Base-by-base conservation (phyloP, 2,329 filamentous ascomycete species). In the Aureobasidium sp. region DNA sequence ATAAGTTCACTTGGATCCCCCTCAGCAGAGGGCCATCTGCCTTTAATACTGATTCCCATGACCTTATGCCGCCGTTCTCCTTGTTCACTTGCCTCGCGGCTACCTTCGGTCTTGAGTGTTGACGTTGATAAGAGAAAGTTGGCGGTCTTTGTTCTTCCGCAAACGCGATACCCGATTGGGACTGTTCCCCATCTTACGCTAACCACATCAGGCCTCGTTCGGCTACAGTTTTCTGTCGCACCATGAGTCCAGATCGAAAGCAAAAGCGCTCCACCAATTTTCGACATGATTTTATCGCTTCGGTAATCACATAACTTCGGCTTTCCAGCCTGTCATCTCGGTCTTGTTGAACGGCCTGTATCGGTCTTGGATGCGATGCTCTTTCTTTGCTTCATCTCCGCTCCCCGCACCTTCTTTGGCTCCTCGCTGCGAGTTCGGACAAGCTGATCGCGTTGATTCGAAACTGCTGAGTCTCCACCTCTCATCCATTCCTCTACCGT, bases 51-150 rank as follows among this genome's bases (percentile, higher is more conserved):
- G 1, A 50, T n/a, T 21, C 16, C 45, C 57, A 15, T 27, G 13
- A 42, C 32, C 42, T 59, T 59, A 39, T 25, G 57, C 45, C 45
- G 57, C 34, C n/a, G 36, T 49, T 59, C 29, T 50, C 44, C 45
- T 59, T 25, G 45, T 48, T 16, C 34, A 42, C 34, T 50, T 60
- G 47, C 42, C 47, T 42, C 37, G 47, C 57, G 57, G 57, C 57
- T 60, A 42, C 16, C 57, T 4, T 52, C 57, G 57, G 57, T 48
- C 27, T 60, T 50, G 57, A 13, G 45, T n/a, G 25, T 60, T 50
- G 47, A 44, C 39, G 41, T 60, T 60, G 45, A 59, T 49, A 59
- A 59, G 44, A 48, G 44, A 36, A 58, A 58, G 54, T 47, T 58
- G 34, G 44, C 27, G 42, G 16, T 37, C 54, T 41, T 45, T 47